Evolutionary conservation across 108 stramenopile species (phyloP), one percentile per base, ranked within the genome.

Genomic region (Thalassiosira profunda): DNA sequence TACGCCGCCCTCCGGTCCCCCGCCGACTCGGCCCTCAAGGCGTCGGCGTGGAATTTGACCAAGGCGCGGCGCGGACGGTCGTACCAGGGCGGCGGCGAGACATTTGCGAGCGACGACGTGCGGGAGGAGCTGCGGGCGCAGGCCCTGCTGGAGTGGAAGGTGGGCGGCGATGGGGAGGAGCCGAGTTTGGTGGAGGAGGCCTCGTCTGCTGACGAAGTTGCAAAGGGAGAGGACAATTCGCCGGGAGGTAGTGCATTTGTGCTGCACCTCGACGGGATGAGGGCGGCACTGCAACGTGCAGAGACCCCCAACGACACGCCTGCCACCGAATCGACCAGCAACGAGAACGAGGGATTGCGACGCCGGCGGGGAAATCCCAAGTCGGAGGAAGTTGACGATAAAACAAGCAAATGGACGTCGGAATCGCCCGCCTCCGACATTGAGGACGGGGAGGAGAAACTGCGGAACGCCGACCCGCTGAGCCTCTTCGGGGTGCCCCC

Each of bases 401-500:
- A 40, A 18, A 43, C 35, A 21, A 25, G 47, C 23, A 43, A 69
- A 44, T 77, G 76, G 76, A 64, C 62, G 10, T 12, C 63, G 7
- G 75, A 70, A 49, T 17, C 23, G 28, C 37, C 33, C 23, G 4
- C 35, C 37, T 15, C n/a, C 5, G 51, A 55, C 1, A 1, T 17
- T 23, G 48, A 18, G n/a, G 44, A 57, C 24, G 51, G 46, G 11
- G 24, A 46, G 49, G 60, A 73, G 33, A 49, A 73, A 20, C 31
- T 58, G 31, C 56, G 46, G n/a, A 66, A 57, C 2, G 38, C 41
- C 3, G 56, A 80, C 37, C 79, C 79, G 10, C 35, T 80, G 17
- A 62, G 42, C n/a, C 52, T 80, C 12, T 80, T 80, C 47, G 79
- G 79, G 5, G 74, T 71, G 20, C 79, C 74, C 0, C 79, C 79